phyloP scores from a whole-genome alignment of 306 rosid species.

The Luffa acutangula region DNA sequence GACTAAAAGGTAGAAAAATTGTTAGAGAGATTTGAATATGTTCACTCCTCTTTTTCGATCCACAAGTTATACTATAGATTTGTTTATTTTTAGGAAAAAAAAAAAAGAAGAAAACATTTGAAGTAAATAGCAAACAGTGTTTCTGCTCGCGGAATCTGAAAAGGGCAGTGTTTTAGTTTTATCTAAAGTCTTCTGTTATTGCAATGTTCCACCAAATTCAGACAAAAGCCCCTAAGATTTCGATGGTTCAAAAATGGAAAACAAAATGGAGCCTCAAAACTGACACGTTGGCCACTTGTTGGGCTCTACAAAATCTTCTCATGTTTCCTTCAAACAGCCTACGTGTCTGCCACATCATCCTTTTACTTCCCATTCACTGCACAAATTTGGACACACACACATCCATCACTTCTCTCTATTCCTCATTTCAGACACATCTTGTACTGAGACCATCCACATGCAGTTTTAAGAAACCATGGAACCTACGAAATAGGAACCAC shows the following conservation, averaged over 20 bases:
- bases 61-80: no score
- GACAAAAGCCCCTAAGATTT: background rate
- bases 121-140: background rate
- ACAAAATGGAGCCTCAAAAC: background rate
- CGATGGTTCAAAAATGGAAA: background rate
- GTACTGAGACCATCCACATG: background rate
- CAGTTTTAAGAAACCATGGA: background rate
- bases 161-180: background rate
- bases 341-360: background rate
- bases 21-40: no score
- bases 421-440: background rate
- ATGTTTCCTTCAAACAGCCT: background rate
- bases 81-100: no score
- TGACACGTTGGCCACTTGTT: background rate
- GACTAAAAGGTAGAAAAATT: no score
- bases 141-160: background rate
- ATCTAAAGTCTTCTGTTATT: background rate
- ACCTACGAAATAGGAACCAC: background rate
- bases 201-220: background rate
- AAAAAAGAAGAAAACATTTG: no score
- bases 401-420: no score
- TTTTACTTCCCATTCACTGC: background rate
- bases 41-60: no score
- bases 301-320: background rate
- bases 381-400: background rate